phyloP scores from a whole-genome alignment of 2,329 filamentous ascomycete genomes.

The Talaromyces sp. region DNA sequence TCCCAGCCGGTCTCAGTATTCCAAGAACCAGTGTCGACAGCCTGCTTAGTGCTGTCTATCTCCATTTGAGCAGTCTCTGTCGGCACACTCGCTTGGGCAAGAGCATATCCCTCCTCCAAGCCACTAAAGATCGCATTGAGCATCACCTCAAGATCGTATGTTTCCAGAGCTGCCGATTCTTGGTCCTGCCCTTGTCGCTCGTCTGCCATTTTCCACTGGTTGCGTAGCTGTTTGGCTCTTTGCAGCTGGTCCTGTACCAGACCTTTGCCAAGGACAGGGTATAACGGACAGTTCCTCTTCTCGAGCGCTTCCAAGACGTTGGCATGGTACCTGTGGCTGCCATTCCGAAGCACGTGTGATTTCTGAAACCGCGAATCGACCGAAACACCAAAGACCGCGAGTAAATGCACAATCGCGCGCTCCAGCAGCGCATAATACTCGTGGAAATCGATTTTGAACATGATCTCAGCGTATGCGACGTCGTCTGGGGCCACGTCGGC shows the following conservation, averaged over 20 bases:
- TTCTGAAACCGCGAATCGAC: slow-evolving; percentile 36
- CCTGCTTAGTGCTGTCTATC: neutral
- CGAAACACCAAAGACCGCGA: slow-evolving; percentile 58
- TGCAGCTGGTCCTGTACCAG: slow-evolving; percentile 53
- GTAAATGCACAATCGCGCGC: slow-evolving; percentile 62
- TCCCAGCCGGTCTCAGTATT: slow-evolving; percentile 46
- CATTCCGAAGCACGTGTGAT: slow-evolving; percentile 14
- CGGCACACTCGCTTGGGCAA: slow-evolving; percentile 46
- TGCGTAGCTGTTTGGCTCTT: slow-evolving; percentile 9
- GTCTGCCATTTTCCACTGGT: slow-evolving; percentile 12
- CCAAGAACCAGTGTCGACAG: neutral
- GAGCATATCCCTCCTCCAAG: slow-evolving; percentile 52
- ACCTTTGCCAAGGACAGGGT: slow-evolving; percentile 50
- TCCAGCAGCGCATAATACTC: slow-evolving; percentile 72
- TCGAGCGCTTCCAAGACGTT: slow-evolving; percentile 63
- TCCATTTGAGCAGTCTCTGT: slow-evolving; percentile 16
- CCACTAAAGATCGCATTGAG: slow-evolving; percentile 54
- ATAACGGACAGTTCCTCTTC: slow-evolving; percentile 52
- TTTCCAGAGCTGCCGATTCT: slow-evolving; percentile 43
- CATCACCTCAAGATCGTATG: slow-evolving; percentile 59
- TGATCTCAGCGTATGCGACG: slow-evolving; percentile 49
- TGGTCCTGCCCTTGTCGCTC: neutral
- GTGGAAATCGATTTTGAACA: slow-evolving; percentile 75
- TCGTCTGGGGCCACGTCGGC: slow-evolving; percentile 19
- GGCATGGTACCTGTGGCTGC: slow-evolving; percentile 60